Evolutionary conservation across 2,329 filamentous ascomycete species (phyloP).

Genomic region (Aspergillus ochraceus): DNA sequence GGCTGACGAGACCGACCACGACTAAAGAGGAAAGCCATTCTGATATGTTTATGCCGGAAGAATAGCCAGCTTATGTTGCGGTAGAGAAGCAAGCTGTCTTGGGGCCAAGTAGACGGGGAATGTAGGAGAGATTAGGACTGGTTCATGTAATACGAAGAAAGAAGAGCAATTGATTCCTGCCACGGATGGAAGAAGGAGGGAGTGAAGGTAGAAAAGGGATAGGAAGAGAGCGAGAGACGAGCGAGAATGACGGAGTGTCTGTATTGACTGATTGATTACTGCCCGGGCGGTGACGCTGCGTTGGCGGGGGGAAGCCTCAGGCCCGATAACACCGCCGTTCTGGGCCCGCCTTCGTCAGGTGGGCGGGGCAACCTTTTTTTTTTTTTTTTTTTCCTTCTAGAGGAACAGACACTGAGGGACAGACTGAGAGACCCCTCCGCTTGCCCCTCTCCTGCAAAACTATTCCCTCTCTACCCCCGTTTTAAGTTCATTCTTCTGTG

Average conservation of each 20-base stretch:
- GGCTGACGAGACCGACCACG: slow-evolving; percentile 62
- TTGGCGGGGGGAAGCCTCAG: slow-evolving; percentile 25
- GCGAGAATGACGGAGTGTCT: neutral
- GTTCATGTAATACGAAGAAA: neutral
- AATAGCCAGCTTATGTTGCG: slow-evolving; percentile 1
- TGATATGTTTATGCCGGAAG: slow-evolving; percentile 11
- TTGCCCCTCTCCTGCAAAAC: neutral
- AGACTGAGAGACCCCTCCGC: neutral
- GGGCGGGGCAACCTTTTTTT: slow-evolving; percentile 23
- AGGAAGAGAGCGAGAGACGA: slow-evolving; percentile 5
- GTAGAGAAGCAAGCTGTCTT: slow-evolving; percentile 11
- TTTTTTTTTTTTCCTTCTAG: neutral
- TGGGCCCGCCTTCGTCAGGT: slow-evolving; percentile 9
- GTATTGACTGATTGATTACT: neutral
- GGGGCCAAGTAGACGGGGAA: neutral
- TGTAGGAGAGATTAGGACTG: neutral
- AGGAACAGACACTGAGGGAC: no score
- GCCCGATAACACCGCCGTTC: slow-evolving; percentile 13
- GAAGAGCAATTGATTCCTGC: slow-evolving; percentile 1
- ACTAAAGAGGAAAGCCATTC: slow-evolving; percentile 71
- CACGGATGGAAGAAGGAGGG: neutral
- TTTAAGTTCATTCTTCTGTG: neutral
- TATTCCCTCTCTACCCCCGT: neutral
- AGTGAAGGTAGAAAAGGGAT: neutral
- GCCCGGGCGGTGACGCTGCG: slow-evolving; percentile 19